Evolutionary conservation across 2,329 filamentous ascomycete species (phyloP).

Genomic region (Aspergillus persii): DNA sequence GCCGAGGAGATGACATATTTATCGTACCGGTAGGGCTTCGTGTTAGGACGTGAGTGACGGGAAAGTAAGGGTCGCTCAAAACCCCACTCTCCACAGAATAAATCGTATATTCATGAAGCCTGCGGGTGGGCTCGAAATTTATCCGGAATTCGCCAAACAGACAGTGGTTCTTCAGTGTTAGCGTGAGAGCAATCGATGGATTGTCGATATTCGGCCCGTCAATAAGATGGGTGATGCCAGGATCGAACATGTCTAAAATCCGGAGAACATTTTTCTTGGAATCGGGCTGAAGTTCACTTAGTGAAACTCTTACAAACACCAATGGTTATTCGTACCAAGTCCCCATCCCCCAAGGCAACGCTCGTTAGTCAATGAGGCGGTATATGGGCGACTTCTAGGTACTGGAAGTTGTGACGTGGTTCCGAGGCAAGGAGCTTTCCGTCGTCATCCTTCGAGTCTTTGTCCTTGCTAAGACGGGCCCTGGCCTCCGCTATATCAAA

Average conservation of each 20-base stretch:
- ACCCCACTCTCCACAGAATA: slow-evolving; percentile 16
- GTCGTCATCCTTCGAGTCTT: slow-evolving; percentile 17
- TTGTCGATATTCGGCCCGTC: slow-evolving; percentile 20
- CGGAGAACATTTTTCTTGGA: slow-evolving; percentile 15
- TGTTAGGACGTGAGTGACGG: slow-evolving; percentile 17
- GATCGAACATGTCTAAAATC: slow-evolving; percentile 21
- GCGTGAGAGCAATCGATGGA: slow-evolving; percentile 18
- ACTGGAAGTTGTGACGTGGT: slow-evolving; percentile 13
- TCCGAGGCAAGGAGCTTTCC: slow-evolving; percentile 14
- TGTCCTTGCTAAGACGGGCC: neutral
- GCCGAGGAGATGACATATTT: slow-evolving; percentile 29
- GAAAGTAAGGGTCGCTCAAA: slow-evolving; percentile 19
- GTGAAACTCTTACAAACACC: too few relatives aligned
- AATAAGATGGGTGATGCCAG: slow-evolving; percentile 15
- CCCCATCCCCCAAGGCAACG: slow-evolving; percentile 6
- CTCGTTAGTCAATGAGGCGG: slow-evolving; percentile 21
- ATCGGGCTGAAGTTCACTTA: neutral
- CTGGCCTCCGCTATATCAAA: slow-evolving; percentile 7
- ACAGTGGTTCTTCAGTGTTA: slow-evolving; percentile 16
- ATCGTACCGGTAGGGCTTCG: slow-evolving; percentile 31
- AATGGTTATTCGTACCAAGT: too few relatives aligned
- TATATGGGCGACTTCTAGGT: slow-evolving; percentile 24
- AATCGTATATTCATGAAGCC: slow-evolving; percentile 18
- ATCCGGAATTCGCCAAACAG: slow-evolving; percentile 20
- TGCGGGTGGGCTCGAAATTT: slow-evolving; percentile 19